Conservation (phyloP, 2,329 filamentous ascomycete genomes). For the Penicillium hesseltinei region DNA sequence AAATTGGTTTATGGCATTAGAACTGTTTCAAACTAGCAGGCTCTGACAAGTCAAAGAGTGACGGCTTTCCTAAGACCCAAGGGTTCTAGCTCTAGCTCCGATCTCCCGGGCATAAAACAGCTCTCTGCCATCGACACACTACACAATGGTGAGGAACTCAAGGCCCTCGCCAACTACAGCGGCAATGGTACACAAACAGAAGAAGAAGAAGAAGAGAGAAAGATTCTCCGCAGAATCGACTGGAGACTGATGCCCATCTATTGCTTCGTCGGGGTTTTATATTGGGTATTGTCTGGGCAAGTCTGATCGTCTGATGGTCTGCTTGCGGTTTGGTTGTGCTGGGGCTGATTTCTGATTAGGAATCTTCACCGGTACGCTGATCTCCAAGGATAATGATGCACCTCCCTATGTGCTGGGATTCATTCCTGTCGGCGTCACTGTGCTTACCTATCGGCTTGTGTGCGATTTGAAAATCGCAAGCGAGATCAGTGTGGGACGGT, state of each 20-base stretch:
- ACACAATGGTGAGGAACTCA: neutral
- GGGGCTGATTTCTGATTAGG: constrained; percentile 18
- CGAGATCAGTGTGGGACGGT: constrained; percentile 40
- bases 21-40: neutral
- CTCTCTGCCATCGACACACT: neutral
- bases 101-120: neutral
- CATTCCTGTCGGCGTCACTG: constrained; percentile 37
- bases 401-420: constrained; percentile 3
- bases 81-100: neutral
- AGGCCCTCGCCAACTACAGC: neutral
- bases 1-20: neutral
- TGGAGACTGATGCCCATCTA: too few species aligned
- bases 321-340: neutral
- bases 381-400: constrained; percentile 32
- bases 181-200: neutral
- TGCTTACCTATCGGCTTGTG: constrained; percentile 46
- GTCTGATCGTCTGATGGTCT: neutral
- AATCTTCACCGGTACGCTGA: constrained; percentile 48
- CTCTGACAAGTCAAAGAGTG: neutral
- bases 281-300: neutral
- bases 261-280: neutral
- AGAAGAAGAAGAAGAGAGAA: neutral
- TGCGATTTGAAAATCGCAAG: constrained; percentile 47
- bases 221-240: too few species aligned
- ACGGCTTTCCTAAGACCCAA: neutral